Evolutionary conservation across 208 protist genomes (phyloP), one percentile per base, ranked within the genome.

Genomic region (Trypanosoma scelopori): DNA sequence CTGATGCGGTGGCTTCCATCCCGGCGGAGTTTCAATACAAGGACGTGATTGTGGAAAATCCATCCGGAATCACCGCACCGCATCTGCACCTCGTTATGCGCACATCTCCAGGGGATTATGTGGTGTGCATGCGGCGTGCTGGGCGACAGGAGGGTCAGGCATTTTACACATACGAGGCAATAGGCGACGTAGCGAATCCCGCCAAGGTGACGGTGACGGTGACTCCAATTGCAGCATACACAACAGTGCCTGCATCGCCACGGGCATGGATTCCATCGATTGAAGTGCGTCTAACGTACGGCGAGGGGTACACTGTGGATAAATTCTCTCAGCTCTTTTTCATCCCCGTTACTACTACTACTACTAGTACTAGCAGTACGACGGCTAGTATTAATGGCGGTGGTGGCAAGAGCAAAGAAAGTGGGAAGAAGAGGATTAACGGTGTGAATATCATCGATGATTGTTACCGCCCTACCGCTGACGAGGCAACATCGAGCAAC

Each of bases 21-120:
- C 88, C 91, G 7, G 30, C 45, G 5, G 49, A 25, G 46, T 96
- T 94, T 69, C 78, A 80, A n/a, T 95, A 91, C 79, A 81, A 75
- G 13, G 41, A 74, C 1, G 55, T 85, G 30, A 57, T 71, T 11
- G 55, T 76, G 55, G 78, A 52, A 32, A 69, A 46, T 49, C 42
- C 30, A 51, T 58, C 46, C 56, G 72, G 70, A 13, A 47, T 78
- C n/a, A 49, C 53, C 6, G 63, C 74, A 16, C 82, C 91, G 1
- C 91, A 91, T 65, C 59, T 94, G 20, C 74, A 94, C 65, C 71
- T 94, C n/a, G 82, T 87, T 42, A 48, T 93, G 20, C 84, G 82
- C 16, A 79, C 82, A 18, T 42, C 16, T 7, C 74, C 84, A 25
- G 86, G 80, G 20, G 68, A 23, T 25, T 92, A 84, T 75, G 89